Evolutionary conservation across 805 yeast genomes (phyloP).

Genomic region (Saturnispora ahearnii): DNA sequence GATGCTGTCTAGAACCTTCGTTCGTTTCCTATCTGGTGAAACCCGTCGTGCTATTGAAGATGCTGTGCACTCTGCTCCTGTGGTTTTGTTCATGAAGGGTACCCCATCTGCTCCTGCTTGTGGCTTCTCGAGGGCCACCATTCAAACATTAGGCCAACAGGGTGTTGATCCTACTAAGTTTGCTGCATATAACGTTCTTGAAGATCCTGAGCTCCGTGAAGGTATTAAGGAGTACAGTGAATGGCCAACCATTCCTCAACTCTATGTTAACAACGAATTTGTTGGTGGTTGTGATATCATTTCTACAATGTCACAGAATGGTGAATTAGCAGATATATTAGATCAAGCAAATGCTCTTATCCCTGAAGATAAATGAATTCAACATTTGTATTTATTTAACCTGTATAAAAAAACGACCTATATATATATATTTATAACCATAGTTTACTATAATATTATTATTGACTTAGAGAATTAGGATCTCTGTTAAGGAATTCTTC

Average conservation of each 20-base stretch:
- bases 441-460: neutral
- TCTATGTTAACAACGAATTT: conserved; percentile 83
- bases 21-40: conserved; percentile 56
- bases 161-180: conserved; percentile 95
- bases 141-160: conserved; percentile 86
- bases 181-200: conserved; percentile 94
- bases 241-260: conserved; percentile 99
- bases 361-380: conserved; percentile 51
- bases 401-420: neutral
- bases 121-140: conserved; percentile 94
- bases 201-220: conserved; percentile 86
- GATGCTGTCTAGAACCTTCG: conserved; percentile 4
- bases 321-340: conserved; percentile 81
- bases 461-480: neutral
- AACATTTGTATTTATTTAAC: neutral
- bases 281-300: conserved; percentile 97
- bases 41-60: conserved; percentile 75
- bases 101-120: conserved; percentile 97
- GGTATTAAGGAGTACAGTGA: conserved; percentile 93
- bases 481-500: neutral
- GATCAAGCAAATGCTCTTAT: conserved; percentile 73
- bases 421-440: neutral
- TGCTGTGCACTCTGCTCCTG: conserved; percentile 85
- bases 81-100: conserved; percentile 96
- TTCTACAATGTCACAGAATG: conserved; percentile 80